Evolutionary conservation across 2,329 filamentous ascomycete species (phyloP).

Genomic region (Cladophialophora psammophila): DNA sequence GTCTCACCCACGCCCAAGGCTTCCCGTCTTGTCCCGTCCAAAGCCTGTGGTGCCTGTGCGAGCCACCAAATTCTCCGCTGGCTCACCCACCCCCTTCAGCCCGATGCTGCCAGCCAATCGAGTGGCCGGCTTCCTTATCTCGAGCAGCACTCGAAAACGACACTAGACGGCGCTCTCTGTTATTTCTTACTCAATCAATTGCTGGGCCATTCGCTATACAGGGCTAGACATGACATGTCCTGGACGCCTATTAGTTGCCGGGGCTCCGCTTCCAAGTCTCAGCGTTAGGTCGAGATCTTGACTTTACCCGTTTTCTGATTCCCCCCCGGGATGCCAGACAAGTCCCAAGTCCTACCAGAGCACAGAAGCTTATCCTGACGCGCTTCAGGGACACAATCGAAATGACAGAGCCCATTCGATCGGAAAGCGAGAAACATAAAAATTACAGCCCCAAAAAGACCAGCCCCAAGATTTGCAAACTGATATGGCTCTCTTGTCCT

Average conservation of each 20-base stretch:
- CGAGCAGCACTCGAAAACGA: conserved; percentile 15
- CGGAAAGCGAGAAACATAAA: not conserved
- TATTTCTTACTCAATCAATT: conserved; percentile 40
- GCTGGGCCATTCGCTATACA: conserved; percentile 30
- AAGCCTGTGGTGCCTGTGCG: not conserved
- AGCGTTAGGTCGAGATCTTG: conserved; percentile 25
- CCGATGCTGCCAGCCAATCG: conserved; percentile 5
- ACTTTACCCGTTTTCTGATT: conserved; percentile 20
- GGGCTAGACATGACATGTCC: conserved; percentile 1
- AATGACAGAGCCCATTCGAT: not conserved
- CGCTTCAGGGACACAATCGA: conserved; percentile 17
- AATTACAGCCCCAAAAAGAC: not conserved
- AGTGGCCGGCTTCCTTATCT: conserved; percentile 32
- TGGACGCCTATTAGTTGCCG: conserved; percentile 21
- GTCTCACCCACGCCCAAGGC: conserved; percentile 17
- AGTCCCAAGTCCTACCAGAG: conserved; percentile 19
- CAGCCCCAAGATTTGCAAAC: not conserved
- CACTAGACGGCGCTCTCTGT: conserved; percentile 19
- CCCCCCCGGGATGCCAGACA: conserved; percentile 9
- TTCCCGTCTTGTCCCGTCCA: not conserved
- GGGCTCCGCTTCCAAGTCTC: conserved; percentile 20
- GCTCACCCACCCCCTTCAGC: conserved; percentile 4
- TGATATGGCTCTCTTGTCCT: conserved; percentile 11
- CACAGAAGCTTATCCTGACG: conserved; percentile 31
- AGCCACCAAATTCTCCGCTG: conserved; percentile 14